Evolutionary conservation across 2,329 filamentous ascomycete species (phyloP), one percentile per base, ranked within the genome.

Genomic region (Nothophoma quercina): DNA sequence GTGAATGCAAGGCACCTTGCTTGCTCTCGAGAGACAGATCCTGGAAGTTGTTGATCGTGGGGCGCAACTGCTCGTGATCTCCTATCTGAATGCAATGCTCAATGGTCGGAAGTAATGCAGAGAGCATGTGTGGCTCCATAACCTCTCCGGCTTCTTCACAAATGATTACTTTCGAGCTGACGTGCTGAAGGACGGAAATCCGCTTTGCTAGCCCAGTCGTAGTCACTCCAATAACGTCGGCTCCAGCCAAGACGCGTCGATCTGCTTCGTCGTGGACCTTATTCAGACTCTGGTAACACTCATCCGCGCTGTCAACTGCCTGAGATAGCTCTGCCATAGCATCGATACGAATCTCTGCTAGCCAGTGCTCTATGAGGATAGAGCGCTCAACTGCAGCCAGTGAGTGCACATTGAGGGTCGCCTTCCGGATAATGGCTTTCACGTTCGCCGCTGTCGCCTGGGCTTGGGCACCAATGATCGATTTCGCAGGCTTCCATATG

Each of bases 91-190:
- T 83, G 5, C 78, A 73, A 51, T 90, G 86, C 64, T 89, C 79
- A 0, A 88, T 54, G 4, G 79, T 79, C 0, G 85, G 85, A 0
- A 87, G 72, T 4, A 89, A 67, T 0, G 86, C 79, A 0, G 84
- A 83, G 1, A 89, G 65, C 2, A 83, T 74, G 52, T 89, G 86
- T 0, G 83, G 77, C 65, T 90, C 88, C 25, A 89, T 75, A 0
- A 90, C 83, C 56, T 90, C 87, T 0, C 82, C 87, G 1, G 87
- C 87, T 62, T 90, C 87, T 65, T 90, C 87, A 26, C 84, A 88
- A 1, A 90, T 66, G 13, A 90, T 67, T 0, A 88, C 80, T 54
- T 87, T 87, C 25, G 75, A 73, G 6, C 71, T 64, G 1, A 87
- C 53, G 7, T 77, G 76, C 7, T 78, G 75, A 0, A 89, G 72